Conservation (phyloP, 768 basidiomycete species). For the Grammothele lineata region DNA sequence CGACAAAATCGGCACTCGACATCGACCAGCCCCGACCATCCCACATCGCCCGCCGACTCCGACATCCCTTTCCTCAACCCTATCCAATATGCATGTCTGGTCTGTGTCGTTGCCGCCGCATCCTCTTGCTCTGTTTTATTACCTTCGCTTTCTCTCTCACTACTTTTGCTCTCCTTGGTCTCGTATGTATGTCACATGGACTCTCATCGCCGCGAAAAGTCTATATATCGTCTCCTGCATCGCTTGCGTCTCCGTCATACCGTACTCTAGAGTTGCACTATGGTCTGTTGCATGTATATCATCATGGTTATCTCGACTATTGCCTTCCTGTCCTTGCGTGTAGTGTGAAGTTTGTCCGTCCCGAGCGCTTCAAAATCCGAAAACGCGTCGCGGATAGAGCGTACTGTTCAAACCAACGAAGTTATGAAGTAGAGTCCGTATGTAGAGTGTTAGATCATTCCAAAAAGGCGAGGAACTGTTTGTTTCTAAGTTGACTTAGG, state of each 20-base stretch:
- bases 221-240: neutral
- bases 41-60: too few relatives aligned
- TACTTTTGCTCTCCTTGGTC: constrained; percentile 4
- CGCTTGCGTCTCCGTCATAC: neutral
- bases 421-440: too few relatives aligned
- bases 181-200: constrained; percentile 10
- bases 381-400: too few relatives aligned
- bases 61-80: too few relatives aligned
- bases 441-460: too few relatives aligned
- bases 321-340: too few relatives aligned
- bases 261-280: neutral
- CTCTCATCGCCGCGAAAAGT: neutral
- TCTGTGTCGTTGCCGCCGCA: constrained; percentile 7
- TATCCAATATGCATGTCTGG: constrained; percentile 2
- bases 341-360: too few relatives aligned
- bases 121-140: constrained; percentile 14
- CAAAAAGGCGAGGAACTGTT: too few relatives aligned
- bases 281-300: neutral
- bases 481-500: too few relatives aligned
- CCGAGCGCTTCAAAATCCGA: too few relatives aligned
- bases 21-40: constrained; percentile 8
- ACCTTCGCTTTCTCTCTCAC: constrained; percentile 3
- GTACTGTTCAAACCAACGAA: too few relatives aligned
- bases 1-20: constrained; percentile 5
- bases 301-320: too few relatives aligned